Conservation (phyloP, 2,329 filamentous ascomycete species). For the Colletotrichum sublineola region DNA sequence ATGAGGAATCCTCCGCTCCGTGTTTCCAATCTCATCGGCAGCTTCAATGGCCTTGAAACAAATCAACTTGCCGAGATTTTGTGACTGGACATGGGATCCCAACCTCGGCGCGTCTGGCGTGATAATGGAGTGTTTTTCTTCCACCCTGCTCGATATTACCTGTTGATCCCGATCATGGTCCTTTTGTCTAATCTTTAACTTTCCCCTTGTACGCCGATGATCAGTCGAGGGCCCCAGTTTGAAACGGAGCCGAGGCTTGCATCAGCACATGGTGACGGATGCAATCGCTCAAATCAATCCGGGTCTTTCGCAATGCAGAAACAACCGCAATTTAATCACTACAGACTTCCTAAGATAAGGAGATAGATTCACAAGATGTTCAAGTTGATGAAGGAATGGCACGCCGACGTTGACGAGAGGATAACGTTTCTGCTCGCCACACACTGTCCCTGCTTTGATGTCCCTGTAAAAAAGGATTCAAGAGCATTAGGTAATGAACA, state of each 20-base stretch:
- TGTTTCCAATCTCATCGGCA: background rate
- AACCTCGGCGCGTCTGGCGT: background rate
- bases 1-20: background rate
- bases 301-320: background rate
- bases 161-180: background rate
- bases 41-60: background rate
- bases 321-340: background rate
- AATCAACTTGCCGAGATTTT: background rate
- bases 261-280: background rate
- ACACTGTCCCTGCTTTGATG: background rate
- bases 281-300: background rate
- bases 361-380: background rate
- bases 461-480: background rate
- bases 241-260: constrained; percentile 1
- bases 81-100: background rate
- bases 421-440: no score
- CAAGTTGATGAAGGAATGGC: background rate
- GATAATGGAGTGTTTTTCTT: background rate
- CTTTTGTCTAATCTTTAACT: background rate
- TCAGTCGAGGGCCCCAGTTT: background rate
- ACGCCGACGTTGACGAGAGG: no score
- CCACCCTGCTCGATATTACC: background rate
- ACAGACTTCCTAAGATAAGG: background rate
- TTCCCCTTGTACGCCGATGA: background rate
- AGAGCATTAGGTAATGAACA: background rate